Evolutionary conservation across 1,139 yeast genomes (phyloP).

Genomic region (Kurtzmaniella natalensis): DNA sequence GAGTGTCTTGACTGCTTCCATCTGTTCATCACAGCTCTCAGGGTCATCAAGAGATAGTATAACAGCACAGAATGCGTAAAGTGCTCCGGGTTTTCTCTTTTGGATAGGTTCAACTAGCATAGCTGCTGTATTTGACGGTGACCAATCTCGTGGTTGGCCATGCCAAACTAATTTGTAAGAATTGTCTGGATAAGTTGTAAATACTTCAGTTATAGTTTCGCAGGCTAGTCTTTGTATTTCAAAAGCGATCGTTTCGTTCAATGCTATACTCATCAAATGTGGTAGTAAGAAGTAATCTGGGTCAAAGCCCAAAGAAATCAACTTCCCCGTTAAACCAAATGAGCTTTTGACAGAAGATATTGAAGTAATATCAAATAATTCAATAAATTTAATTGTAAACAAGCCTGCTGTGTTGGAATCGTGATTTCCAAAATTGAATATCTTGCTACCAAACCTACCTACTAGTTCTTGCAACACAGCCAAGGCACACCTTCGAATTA

Average conservation of each 20-base stretch:
- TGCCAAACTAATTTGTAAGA: too few relatives aligned
- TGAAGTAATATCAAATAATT: conserved; percentile 47
- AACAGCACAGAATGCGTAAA: conserved; percentile 1
- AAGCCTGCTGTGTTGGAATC: conserved; percentile 22
- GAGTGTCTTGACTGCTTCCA: conserved; percentile 8
- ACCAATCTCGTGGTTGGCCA: too few relatives aligned
- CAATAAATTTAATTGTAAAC: conserved; percentile 51
- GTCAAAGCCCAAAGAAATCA: conserved; percentile 25
- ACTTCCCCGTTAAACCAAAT: conserved; percentile 18
- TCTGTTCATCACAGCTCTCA: not conserved
- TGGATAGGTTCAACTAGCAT: not conserved
- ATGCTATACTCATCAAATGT: conserved; percentile 20
- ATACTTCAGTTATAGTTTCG: not conserved
- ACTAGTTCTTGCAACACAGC: conserved; percentile 85
- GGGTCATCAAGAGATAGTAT: not conserved
- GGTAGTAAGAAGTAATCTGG: conserved; percentile 20
- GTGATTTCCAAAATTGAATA: conserved; percentile 17
- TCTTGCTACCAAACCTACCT: conserved; percentile 59
- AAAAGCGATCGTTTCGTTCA: conserved; percentile 28
- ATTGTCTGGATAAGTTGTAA: too few relatives aligned
- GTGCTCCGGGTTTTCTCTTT: not conserved
- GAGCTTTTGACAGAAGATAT: conserved; percentile 19
- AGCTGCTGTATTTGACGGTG: too few relatives aligned
- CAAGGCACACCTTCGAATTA: conserved; percentile 74
- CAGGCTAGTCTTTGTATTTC: conserved; percentile 25